Base-by-base conservation (phyloP, 2,329 filamentous ascomycete species). In the Fusarium secorum region DNA sequence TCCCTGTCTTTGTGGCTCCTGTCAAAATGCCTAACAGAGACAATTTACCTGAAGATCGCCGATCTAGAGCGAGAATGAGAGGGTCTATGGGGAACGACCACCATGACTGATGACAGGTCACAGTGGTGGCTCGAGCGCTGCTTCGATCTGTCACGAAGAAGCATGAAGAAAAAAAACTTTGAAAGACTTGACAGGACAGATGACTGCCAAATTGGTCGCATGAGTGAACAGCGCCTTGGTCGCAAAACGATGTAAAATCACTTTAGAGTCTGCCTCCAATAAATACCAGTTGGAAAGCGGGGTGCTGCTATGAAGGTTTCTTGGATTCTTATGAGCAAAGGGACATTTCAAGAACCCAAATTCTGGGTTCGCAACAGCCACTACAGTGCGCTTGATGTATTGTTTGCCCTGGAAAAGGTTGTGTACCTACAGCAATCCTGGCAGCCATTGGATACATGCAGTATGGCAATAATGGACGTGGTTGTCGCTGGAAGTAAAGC, bases 1-100 rank as follows among this genome's bases (percentile, higher is more conserved):
- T 48, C 42, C 39, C 30, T 28, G 33, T 66, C 20, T 30, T 56
- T 52, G 60, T 55, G 45, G 57, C 45, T 70, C 51, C 66, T 48
- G 56, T 64, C 42, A 63, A 45, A 56, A 65, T 52, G 35, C 38
- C 30, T 24, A 59, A 48, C 53, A 58, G 52, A 66, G 68, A 56
- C 44, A 58, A 52, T 65, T n/a, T 53, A 46, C 58, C 58, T 60
- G 33, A 57, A 59, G 66, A 75, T 75, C 66, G 73, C 48, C 69
- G 69, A 75, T 75, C 64, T 67, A 24, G 66, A 70, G 63, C 63
- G 71, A 73, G 65, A 63, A 64, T 39, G 55, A 62, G 49, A 56
- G 64, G 56, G 64, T 66, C 54, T 26, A 51, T 66, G 52, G 66
- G 58, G 60, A 66, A 60, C 55, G 48, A 42, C 35, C 51, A 60